A percentile compares a stretch with the other conserved stretches of the same genome.
Evolutionary conservation across 805 yeast genomes (phyloP).

Genomic region (Jamesozyma hellenica): DNA sequence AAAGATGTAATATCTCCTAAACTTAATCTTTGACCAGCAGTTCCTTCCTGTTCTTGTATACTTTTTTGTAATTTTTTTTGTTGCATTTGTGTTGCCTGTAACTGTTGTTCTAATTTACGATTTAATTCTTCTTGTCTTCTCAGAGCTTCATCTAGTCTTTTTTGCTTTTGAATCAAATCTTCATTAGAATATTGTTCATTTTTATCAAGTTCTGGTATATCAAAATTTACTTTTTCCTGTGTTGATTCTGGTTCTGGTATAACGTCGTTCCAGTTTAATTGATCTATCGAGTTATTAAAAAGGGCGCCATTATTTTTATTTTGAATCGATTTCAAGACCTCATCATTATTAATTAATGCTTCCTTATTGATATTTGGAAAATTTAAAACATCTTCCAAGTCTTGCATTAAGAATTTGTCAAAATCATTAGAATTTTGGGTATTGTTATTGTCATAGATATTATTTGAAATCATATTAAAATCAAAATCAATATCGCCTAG

Average conservation of each 20-base stretch:
- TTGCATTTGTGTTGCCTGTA: constrained; percentile 22
- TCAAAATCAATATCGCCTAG: neutral
- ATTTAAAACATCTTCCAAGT: neutral
- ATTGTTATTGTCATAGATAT: no score
- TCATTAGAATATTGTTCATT: constrained; percentile 7
- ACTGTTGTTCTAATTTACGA: constrained; percentile 20
- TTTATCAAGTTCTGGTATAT: no score
- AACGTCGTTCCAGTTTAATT: constrained; percentile 1
- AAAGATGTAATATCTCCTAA: constrained; percentile 8
- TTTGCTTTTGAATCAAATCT: constrained; percentile 19
- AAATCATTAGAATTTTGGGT: no score
- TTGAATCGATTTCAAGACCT: no score
- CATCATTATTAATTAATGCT: neutral
- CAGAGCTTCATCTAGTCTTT: constrained; percentile 22
- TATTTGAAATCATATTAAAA: no score
- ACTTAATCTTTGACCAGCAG: constrained; percentile 6
- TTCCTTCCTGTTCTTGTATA: constrained; percentile 17
- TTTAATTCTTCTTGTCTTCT: constrained; percentile 25
- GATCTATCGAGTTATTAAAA: no score
- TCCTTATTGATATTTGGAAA: neutral
- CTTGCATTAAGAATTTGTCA: constrained; percentile 1
- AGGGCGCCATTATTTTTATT: no score
- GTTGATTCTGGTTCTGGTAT: constrained; percentile 5
- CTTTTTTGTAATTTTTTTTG: constrained; percentile 22
- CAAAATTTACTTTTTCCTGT: no score